Percentiles rank a stretch among this genome's conserved stretches.
Conservation (phyloP, 192 early-diverging fungal genomes). For the Dissophora ornata region DNA sequence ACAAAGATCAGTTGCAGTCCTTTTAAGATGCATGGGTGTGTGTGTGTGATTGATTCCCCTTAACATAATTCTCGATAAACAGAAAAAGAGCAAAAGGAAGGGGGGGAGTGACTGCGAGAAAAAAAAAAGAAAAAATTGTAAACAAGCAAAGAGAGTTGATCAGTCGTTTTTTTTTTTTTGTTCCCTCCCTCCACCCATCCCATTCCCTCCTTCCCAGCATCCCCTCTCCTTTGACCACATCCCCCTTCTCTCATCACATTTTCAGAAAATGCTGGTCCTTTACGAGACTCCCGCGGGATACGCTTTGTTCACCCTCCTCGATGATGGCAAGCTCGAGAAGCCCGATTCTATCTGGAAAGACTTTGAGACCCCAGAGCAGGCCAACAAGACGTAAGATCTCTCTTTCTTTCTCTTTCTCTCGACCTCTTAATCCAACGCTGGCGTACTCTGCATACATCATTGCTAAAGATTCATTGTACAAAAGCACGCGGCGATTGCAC, state of each 20-base stretch:
- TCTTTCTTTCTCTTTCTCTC: neutral
- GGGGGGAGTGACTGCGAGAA: slow-evolving; percentile 11
- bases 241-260: slow-evolving; percentile 10
- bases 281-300: slow-evolving; percentile 98
- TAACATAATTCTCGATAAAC: too few relatives aligned
- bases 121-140: slow-evolving; percentile 25
- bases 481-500: too few relatives aligned
- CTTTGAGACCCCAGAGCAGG: slow-evolving; percentile 88
- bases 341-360: slow-evolving; percentile 88
- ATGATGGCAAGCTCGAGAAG: slow-evolving; percentile 89
- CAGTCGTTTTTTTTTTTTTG: slow-evolving; percentile 32
- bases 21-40: too few relatives aligned
- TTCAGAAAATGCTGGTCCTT: slow-evolving; percentile 89
- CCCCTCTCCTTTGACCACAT: slow-evolving; percentile 24
- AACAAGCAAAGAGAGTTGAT: slow-evolving; percentile 6
- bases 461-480: too few relatives aligned
- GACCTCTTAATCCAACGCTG: too few relatives aligned
- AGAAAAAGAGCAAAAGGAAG: too few relatives aligned
- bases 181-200: slow-evolving; percentile 1
- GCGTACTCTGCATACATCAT: too few relatives aligned
- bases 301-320: slow-evolving; percentile 94
- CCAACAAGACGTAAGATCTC: slow-evolving; percentile 83
- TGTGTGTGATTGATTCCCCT: slow-evolving; percentile 7
- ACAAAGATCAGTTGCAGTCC: too few relatives aligned
- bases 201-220: neutral